Conservation (phyloP, 257 asterid genomes). For the Linaria vulgaris region DNA sequence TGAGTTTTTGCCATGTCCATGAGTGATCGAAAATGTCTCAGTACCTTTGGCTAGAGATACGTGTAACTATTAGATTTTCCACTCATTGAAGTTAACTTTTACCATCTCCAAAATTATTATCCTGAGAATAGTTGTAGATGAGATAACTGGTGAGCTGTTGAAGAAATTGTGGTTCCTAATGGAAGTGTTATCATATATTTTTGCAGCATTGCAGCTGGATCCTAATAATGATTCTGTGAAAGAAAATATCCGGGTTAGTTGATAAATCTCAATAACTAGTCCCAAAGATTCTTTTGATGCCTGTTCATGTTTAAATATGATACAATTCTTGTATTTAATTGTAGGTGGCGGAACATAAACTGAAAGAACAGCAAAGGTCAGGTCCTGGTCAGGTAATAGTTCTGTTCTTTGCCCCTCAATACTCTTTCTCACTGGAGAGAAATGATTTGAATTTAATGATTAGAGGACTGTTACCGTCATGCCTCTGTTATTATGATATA, state of each 20-base stretch:
- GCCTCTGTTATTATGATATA: not conserved
- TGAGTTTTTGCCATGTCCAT: not conserved
- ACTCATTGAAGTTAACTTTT: constrained; percentile 14
- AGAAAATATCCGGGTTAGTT: constrained; percentile 80
- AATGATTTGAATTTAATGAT: not conserved
- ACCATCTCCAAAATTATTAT: not conserved
- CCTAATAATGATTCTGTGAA: constrained; percentile 62
- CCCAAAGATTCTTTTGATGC: constrained; percentile 8
- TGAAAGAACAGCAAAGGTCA: constrained; percentile 54
- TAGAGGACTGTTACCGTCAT: not conserved
- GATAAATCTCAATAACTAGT: constrained; percentile 20
- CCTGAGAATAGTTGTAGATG: constrained; percentile 19
- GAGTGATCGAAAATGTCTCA: not conserved
- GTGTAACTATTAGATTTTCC: constrained; percentile 11
- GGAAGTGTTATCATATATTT: constrained; percentile 16
- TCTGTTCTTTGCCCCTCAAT: constrained; percentile 11
- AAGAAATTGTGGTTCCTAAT: constrained; percentile 20
- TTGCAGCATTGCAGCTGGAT: constrained; percentile 81
- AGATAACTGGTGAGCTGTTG: constrained; percentile 9
- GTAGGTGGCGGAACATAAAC: constrained; percentile 73
- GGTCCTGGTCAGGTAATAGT: constrained; percentile 54
- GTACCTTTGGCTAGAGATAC: constrained; percentile 12
- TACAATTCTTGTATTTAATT: constrained; percentile 17
- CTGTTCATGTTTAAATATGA: constrained; percentile 14
- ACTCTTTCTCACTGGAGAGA: not conserved